A percentile compares a stretch with the other conserved stretches of the same genome.
phyloP scores from a whole-genome alignment of 2,329 filamentous ascomycete genomes.

The Hypoxylon sp. region DNA sequence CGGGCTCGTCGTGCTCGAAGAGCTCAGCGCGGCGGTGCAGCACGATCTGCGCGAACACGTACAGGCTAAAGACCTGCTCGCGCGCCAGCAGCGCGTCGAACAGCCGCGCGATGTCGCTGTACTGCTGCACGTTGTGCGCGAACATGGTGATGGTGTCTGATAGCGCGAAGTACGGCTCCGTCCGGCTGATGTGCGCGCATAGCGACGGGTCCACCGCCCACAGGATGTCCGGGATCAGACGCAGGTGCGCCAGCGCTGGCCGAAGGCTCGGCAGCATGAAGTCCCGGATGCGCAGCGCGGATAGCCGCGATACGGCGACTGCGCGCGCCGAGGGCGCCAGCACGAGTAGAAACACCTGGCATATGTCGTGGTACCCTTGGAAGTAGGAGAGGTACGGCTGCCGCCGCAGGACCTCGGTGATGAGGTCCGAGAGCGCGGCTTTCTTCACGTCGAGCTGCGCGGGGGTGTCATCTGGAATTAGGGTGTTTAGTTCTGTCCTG shows the following conservation, averaged over 20 bases:
- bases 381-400: constrained; percentile 94
- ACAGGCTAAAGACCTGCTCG: constrained; percentile 90
- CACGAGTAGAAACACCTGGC: constrained; percentile 92
- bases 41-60: constrained; percentile 92
- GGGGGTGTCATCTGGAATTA: constrained; percentile 72
- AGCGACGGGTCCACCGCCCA: constrained; percentile 78
- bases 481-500: constrained; percentile 16
- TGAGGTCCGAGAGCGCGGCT: constrained; percentile 82
- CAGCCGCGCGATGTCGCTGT: constrained; percentile 87
- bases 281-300: constrained; percentile 90
- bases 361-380: constrained; percentile 98
- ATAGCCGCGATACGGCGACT: constrained; percentile 82
- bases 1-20: constrained; percentile 85
- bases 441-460: constrained; percentile 80
- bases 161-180: constrained; percentile 91
- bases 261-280: constrained; percentile 94
- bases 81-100: constrained; percentile 93
- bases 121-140: constrained; percentile 93
- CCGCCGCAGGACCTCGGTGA: constrained; percentile 82
- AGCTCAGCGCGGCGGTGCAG: constrained; percentile 85
- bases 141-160: constrained; percentile 96
- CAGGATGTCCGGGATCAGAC: constrained; percentile 87
- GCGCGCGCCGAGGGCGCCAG: constrained; percentile 75
- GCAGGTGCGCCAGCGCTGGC: constrained; percentile 87
- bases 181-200: constrained; percentile 80